These are phyloP conservation scores for Dimocarpus longan DNA, from an alignment of 345 rosid genomes.

Conservation along the genomic window DNA sequence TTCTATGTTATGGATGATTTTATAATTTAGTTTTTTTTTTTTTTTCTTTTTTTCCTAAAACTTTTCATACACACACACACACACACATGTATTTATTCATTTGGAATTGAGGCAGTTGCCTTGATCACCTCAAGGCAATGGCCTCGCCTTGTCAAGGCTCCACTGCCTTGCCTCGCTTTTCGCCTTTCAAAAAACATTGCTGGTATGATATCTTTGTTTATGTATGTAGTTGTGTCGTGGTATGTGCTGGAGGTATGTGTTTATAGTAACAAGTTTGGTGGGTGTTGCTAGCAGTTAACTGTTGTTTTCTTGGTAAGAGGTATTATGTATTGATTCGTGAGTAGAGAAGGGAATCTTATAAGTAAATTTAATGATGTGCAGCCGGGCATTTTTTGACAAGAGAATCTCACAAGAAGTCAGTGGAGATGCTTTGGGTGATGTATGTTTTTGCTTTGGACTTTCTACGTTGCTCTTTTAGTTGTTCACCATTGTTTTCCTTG, in stretches of 20 bases:
- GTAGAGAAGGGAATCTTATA: neutral
- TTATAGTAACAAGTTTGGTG: neutral
- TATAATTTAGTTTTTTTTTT: too few relatives aligned
- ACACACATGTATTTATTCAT: too few relatives aligned
- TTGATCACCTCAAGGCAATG: too few relatives aligned
- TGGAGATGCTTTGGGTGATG: conserved; percentile 86
- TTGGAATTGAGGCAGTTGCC: too few relatives aligned
- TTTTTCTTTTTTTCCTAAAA: too few relatives aligned
- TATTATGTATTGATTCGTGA: neutral
- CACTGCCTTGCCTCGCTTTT: too few relatives aligned
- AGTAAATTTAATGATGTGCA: conserved; percentile 24
- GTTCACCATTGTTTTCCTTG: neutral
- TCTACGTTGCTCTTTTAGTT: neutral
- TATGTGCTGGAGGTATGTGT: neutral
- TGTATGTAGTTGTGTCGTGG: too few relatives aligned
- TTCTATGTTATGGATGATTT: too few relatives aligned
- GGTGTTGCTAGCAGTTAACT: neutral
- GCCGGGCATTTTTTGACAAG: conserved; percentile 81
- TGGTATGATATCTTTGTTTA: too few relatives aligned
- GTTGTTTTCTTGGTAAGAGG: neutral
- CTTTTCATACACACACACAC: too few relatives aligned
- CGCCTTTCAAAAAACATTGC: too few relatives aligned
- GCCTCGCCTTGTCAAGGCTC: too few relatives aligned
- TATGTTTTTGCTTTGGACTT: conserved; percentile 11
- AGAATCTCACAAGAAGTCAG: conserved; percentile 87